Evolutionary conservation across 176 grass and related monocot genomes (phyloP).

Genomic region (Panicum miliaceum): DNA sequence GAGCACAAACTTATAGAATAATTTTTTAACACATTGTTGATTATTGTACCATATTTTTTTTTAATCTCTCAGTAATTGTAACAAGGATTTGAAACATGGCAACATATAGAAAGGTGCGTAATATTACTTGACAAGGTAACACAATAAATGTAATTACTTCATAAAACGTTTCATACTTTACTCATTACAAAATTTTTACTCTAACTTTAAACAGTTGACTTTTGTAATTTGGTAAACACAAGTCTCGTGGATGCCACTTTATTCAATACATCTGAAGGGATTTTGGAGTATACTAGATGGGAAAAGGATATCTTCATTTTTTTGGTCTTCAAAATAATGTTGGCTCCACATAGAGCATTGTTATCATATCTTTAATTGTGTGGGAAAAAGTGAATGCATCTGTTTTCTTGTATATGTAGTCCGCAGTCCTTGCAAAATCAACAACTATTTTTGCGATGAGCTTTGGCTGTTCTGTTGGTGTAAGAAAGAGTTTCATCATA

Average conservation of each 20-base stretch:
- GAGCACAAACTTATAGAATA: too few relatives aligned
- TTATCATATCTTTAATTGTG: constrained; percentile 29
- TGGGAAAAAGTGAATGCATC: constrained; percentile 32
- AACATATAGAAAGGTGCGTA: too few relatives aligned
- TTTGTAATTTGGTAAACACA: background rate
- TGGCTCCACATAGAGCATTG: background rate
- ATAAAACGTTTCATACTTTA: background rate
- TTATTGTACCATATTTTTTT: too few relatives aligned
- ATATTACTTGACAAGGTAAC: background rate
- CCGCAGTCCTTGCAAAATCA: constrained; percentile 24
- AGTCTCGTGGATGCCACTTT: background rate
- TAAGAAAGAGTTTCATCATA: background rate
- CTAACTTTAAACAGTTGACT: background rate
- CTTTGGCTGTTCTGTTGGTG: background rate
- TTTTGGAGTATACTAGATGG: background rate
- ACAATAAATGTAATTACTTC: background rate
- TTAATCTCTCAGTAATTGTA: too few relatives aligned
- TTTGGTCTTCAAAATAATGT: background rate
- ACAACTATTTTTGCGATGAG: background rate
- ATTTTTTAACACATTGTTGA: too few relatives aligned
- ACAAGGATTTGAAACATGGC: too few relatives aligned
- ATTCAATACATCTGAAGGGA: background rate
- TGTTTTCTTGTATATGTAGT: constrained; percentile 36
- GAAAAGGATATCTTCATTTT: background rate
- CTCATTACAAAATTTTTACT: background rate